Conservation (phyloP, 1,139 yeast genomes). For the Hanseniaspora sp. region DNA sequence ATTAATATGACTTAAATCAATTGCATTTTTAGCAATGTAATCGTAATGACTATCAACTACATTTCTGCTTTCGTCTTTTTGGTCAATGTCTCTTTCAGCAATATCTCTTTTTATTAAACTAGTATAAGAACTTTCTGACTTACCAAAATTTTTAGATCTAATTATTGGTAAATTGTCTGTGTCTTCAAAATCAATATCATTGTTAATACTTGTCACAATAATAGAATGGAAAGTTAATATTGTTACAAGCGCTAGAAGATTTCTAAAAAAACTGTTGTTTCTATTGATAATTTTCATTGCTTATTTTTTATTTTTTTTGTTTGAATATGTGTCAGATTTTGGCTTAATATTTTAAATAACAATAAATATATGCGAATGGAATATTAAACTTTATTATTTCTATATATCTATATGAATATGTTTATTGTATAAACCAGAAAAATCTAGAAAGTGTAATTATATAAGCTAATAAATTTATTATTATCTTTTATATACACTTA, state of each 20-base stretch:
- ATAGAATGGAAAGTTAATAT: slow-evolving; percentile 1
- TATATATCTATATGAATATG: too few relatives aligned
- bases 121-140: background rate
- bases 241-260: background rate
- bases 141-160: slow-evolving; percentile 2
- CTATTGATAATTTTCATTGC: background rate
- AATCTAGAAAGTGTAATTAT: too few relatives aligned
- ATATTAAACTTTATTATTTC: too few relatives aligned
- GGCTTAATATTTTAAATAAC: too few relatives aligned
- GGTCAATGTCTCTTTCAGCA: background rate
- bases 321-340: too few relatives aligned
- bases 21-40: background rate
- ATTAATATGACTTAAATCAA: background rate
- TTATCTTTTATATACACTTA: too few relatives aligned
- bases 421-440: too few relatives aligned
- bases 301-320: too few relatives aligned
- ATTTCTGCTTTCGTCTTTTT: background rate
- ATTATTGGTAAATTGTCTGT: slow-evolving; percentile 11
- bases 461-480: too few relatives aligned
- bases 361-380: too few relatives aligned
- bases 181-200: slow-evolving; percentile 9
- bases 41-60: slow-evolving; percentile 9
- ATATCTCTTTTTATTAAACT: background rate
- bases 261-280: background rate
- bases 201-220: slow-evolving; percentile 8